Percentiles rank a stretch among this genome's conserved stretches.
These are phyloP conservation scores for Turritis glabra DNA, from an alignment of 345 rosid species.

Conservation along the genomic window DNA sequence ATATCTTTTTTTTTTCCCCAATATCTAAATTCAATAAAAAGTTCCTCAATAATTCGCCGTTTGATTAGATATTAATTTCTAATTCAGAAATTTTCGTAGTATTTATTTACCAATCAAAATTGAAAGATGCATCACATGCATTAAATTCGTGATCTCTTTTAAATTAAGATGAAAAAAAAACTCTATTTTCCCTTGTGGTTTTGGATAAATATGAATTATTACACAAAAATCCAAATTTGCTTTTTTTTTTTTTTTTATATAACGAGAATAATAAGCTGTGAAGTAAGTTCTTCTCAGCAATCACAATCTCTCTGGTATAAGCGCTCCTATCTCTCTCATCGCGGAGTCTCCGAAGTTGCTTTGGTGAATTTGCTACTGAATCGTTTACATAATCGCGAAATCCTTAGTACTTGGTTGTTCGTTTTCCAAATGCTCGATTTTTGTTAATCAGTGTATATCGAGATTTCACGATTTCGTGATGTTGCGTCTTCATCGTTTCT, in stretches of 20 bases:
- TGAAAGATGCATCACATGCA: neutral
- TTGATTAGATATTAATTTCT: too few species aligned
- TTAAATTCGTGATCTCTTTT: neutral
- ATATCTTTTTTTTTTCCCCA: too few species aligned
- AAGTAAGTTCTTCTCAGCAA: constrained; percentile 9
- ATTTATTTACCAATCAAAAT: neutral
- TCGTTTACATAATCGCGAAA: too few species aligned
- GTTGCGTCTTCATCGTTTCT: constrained; percentile 16
- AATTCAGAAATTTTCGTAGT: neutral
- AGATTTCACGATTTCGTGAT: neutral
- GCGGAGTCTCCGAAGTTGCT: constrained; percentile 55
- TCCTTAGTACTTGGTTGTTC: too few species aligned
- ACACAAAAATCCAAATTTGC: constrained; percentile 16
- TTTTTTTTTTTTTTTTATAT: neutral
- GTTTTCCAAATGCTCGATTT: too few species aligned
- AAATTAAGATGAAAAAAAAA: neutral
- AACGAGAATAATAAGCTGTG: constrained; percentile 22
- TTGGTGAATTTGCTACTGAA: constrained; percentile 16
- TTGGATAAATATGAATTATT: constrained; percentile 19
- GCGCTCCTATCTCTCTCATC: neutral
- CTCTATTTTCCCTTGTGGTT: too few species aligned
- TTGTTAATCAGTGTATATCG: constrained; percentile 23
- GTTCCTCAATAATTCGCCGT: too few species aligned
- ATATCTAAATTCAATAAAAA: too few species aligned
- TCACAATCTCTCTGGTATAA: constrained; percentile 21